Base-by-base conservation (phyloP, 73 alveolate species). In the Tetrahymena elliotti region DNA sequence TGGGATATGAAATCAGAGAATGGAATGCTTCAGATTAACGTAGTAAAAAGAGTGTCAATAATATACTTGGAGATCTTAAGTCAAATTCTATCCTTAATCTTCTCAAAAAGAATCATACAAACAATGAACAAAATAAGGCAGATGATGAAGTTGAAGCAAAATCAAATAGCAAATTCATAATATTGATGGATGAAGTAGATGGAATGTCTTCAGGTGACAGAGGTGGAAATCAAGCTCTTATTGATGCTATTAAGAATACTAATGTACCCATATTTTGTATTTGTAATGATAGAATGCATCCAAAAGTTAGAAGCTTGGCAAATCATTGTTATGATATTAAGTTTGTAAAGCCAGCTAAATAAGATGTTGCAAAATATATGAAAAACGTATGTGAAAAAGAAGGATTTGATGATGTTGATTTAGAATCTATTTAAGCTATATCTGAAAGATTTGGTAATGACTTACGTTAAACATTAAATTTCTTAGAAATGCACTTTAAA, bases 161-260 rank as follows among this genome's bases (percentile, higher is more conserved):
- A 54, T 54, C 96, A 84, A 96, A 97, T 68, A 98, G 97, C 38
- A 98, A 98, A 94, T 95, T 97, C 93, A 97, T 98, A 53, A 99
- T 99, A 83, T 97, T 99, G 37, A 99, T 99, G 99, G 99, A 99
- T 96, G 99, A 99, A 96, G 99, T 98, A 13, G 99, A 98, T 95
- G 99, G 99, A 38, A 97, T 98, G 98, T 98, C 99, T 83, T 99
- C 99, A 12, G 99, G 99, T 36, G 99, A 99, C 93, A 96, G 99
- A 53, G 99, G 99, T 10, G 99, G 99, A 18, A 97, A 97, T 47
- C 92, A 97, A 15, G 99, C 99, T 11, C 94, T 99, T 20, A 97
- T 98, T 31, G 98, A 98, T 93, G 97, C 99, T 83, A 99, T 99
- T 13, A 99, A 98, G 94, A 83, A 95, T 53, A 98, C 99, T 1